Base-by-base conservation (phyloP, 148 eudicot genomes). In the Rhododendron griersonianum region DNA sequence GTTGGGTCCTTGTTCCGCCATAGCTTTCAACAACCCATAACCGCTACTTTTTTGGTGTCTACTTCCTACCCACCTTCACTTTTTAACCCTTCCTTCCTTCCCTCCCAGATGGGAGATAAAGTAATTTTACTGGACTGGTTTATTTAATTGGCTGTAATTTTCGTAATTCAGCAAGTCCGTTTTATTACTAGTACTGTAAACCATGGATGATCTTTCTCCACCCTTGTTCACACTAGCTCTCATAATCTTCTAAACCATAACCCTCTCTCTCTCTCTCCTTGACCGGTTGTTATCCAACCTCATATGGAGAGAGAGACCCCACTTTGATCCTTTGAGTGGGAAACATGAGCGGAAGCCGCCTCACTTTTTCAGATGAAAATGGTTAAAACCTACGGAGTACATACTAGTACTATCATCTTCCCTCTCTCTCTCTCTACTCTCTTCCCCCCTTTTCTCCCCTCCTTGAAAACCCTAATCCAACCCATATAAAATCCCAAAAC, bases 391-490 rank as follows among this genome's bases (percentile, higher is more conserved):
- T 59, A 41, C n/a, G n/a, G n/a, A n/a, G n/a, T n/a, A n/a, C 59
- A 41, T 65, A 84, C 50, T 55, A 30, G 48, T 53, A 15, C 67
- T 35, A 83, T 82, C 81, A 55, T 76, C 25, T 28, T 63, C 73
- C 77, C 37, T 48, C 84, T 25, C 51, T 39, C 53, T 61, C 28
- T 81, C 47, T 25, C 14, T 30, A 23, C 7, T 7, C 25, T 61
- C 1, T 19, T 5, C 57, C 30, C 30, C 71, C 73, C 73, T n/a
- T 63, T 63, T 63, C 11, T 55, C 7, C 30, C 28, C 28, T 19
- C 50, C 78, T 74, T 84, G 81, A 59, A 73, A 92, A 86, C 93
- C 91, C 93, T 85, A 88, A 89, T 85, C 41, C 41, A 81, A 45
- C 80, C 33, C 81, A 83, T 85, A 82, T 86, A 33, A 33, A 77